These are phyloP conservation scores for Blastomyces emzantsi DNA, from an alignment of 2,329 filamentous ascomycete species.

Conservation along the genomic window DNA sequence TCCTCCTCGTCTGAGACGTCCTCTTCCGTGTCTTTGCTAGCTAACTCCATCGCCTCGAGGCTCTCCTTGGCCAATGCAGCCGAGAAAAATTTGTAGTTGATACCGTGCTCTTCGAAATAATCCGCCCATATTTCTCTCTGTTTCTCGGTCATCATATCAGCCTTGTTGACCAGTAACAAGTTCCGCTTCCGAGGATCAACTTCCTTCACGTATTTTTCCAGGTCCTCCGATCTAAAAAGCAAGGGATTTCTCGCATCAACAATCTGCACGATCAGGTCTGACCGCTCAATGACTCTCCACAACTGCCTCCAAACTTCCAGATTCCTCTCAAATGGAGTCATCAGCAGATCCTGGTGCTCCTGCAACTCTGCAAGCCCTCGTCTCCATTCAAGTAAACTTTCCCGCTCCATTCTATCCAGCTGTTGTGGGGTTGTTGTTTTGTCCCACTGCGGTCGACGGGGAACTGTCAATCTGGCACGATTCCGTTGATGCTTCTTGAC, in stretches of 20 bases:
- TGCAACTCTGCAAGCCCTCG: slow-evolving; percentile 84
- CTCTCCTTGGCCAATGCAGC: slow-evolving; percentile 82
- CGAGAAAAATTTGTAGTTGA: slow-evolving; percentile 95
- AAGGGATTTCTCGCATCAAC: slow-evolving; percentile 94
- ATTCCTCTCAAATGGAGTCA: slow-evolving; percentile 98
- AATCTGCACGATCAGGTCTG: slow-evolving; percentile 93
- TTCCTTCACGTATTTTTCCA: slow-evolving; percentile 90
- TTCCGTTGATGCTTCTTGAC: slow-evolving; percentile 77
- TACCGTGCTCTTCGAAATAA: slow-evolving; percentile 69
- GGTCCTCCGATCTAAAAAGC: slow-evolving; percentile 85
- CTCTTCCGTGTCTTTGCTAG: slow-evolving; percentile 35
- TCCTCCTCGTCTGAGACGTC: slow-evolving; percentile 43
- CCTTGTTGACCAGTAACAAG: slow-evolving; percentile 91
- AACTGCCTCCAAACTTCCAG: slow-evolving; percentile 96
- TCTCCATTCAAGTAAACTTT: slow-evolving; percentile 78
- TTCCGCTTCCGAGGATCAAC: slow-evolving; percentile 84
- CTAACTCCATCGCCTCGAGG: slow-evolving; percentile 61
- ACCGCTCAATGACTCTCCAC: slow-evolving; percentile 96
- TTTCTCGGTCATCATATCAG: slow-evolving; percentile 90
- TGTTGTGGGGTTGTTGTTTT: slow-evolving; percentile 71
- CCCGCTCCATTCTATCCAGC: slow-evolving; percentile 68
- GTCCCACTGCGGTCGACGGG: slow-evolving; percentile 83
- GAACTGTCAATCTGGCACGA: slow-evolving; percentile 71
- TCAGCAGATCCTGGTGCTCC: slow-evolving; percentile 85
- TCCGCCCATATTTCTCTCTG: slow-evolving; percentile 80